A percentile compares a stretch with the other conserved stretches of the same genome.
phyloP scores from a whole-genome alignment of 2,329 filamentous ascomycete genomes.

The Fusarium graminum region DNA sequence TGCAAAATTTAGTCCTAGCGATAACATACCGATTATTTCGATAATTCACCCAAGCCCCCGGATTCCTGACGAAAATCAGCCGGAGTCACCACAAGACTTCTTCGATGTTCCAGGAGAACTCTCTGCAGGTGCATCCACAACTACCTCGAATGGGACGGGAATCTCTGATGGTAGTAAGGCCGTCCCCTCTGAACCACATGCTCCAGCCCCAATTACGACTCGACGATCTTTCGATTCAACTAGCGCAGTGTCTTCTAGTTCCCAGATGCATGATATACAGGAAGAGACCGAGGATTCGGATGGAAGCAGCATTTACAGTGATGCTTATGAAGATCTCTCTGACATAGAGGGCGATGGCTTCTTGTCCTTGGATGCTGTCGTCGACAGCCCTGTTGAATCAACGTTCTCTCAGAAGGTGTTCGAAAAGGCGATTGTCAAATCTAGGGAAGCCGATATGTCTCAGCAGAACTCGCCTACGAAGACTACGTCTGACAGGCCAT shows the following conservation, averaged over 20 bases:
- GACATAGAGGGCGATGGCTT: conserved; percentile 76
- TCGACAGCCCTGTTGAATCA: conserved; percentile 66
- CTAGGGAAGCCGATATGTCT: conserved; percentile 28
- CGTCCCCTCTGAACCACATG: neutral
- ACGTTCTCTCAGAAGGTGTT: conserved; percentile 42
- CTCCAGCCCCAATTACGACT: conserved; percentile 24
- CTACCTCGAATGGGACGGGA: conserved; percentile 8
- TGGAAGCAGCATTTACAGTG: conserved; percentile 75
- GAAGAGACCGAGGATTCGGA: conserved; percentile 62
- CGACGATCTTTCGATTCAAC: conserved; percentile 41
- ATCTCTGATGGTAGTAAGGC: conserved; percentile 16
- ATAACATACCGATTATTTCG: conserved; percentile 59
- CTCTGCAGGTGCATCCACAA: conserved; percentile 57
- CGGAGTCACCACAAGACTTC: conserved; percentile 51
- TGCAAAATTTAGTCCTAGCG: conserved; percentile 13
- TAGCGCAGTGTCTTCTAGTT: conserved; percentile 24
- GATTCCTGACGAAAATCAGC: conserved; percentile 34
- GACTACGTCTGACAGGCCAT: conserved; percentile 1
- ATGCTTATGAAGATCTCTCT: conserved; percentile 80
- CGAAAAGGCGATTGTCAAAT: conserved; percentile 44
- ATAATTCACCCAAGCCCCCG: conserved; percentile 61
- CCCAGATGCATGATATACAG: conserved; percentile 53
- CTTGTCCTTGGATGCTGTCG: conserved; percentile 78
- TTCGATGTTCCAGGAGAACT: conserved; percentile 72
- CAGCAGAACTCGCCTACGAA: conserved; percentile 8